Percentiles rank a stretch among this genome's conserved stretches.
Conservation (phyloP, 495 filamentous ascomycete genomes). For the Penicillium paradoxum region DNA sequence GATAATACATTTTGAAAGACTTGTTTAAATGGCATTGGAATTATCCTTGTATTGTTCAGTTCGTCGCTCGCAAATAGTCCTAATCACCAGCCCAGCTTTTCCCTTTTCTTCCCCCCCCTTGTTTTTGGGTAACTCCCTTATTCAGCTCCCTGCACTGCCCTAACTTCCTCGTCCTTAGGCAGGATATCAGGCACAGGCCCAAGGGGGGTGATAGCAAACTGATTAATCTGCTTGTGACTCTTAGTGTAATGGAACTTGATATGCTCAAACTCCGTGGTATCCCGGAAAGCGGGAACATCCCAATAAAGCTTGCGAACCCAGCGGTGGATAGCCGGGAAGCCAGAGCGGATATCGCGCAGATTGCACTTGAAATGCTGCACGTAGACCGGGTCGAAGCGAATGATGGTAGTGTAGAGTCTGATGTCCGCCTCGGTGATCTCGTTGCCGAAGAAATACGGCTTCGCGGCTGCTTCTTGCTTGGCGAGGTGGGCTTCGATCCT, state of each 20-base stretch:
- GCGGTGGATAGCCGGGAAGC: conserved; percentile 62
- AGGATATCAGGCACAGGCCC: conserved; percentile 60
- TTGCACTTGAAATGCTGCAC: conserved; percentile 96
- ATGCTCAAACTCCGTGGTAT: conserved; percentile 65
- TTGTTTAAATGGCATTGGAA: neutral
- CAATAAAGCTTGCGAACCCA: conserved; percentile 69
- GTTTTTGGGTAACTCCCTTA: neutral
- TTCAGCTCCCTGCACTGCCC: conserved; percentile 41
- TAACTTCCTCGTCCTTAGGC: conserved; percentile 56
- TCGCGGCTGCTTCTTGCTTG: conserved; percentile 33
- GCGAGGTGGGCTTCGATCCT: conserved; percentile 62
- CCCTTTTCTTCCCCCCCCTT: too few species aligned
- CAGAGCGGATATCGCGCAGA: conserved; percentile 72
- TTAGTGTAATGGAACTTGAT: conserved; percentile 71
- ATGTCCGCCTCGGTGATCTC: conserved; percentile 77
- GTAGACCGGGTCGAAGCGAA: conserved; percentile 84
- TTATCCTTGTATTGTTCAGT: neutral
- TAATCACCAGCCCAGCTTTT: too few species aligned
- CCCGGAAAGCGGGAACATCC: conserved; percentile 56
- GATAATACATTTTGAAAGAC: conserved; percentile 2
- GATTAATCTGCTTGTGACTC: conserved; percentile 67
- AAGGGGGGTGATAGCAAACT: conserved; percentile 57
- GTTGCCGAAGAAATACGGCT: conserved; percentile 63
- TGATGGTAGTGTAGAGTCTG: conserved; percentile 73
- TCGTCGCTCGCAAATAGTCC: neutral